These are phyloP conservation scores for Chrysopogon serrulatus DNA, from an alignment of 176 grass and related monocot genomes.

Conservation along the genomic window DNA sequence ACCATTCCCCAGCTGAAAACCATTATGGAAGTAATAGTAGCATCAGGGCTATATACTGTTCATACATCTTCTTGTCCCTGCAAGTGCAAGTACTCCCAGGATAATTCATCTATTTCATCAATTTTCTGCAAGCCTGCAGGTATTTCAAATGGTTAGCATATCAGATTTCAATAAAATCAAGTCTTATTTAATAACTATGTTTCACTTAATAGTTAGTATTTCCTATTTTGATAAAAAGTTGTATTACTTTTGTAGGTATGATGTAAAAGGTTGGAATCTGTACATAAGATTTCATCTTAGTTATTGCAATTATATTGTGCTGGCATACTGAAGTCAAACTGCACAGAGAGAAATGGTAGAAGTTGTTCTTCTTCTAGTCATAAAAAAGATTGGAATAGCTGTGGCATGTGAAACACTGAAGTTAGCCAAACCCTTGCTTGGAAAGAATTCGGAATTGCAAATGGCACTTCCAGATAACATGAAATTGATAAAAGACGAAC, in stretches of 20 bases:
- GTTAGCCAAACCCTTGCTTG: background rate
- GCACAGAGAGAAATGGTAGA: constrained; percentile 18
- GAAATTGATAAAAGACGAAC: constrained; percentile 15
- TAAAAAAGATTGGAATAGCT: constrained; percentile 19
- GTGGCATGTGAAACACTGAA: background rate
- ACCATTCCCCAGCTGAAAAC: background rate
- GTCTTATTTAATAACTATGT: background rate
- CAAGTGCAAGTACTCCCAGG: background rate
- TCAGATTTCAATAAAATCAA: background rate
- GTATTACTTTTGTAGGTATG: background rate
- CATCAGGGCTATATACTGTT: background rate
- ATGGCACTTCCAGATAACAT: constrained; percentile 10
- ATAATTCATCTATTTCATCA: background rate
- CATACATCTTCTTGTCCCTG: background rate
- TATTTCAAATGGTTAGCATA: background rate
- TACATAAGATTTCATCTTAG: background rate
- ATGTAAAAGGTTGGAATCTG: background rate
- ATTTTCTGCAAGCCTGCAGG: background rate
- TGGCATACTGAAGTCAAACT: background rate
- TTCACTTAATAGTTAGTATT: background rate
- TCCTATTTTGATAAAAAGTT: background rate
- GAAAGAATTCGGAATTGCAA: background rate
- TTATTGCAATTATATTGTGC: background rate
- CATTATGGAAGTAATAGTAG: background rate
- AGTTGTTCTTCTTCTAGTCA: constrained; percentile 11